Evolutionary conservation across 2,329 filamentous ascomycete genomes (phyloP), one percentile per base, ranked within the genome.

Genomic region (Paecilomyces niveus): DNA sequence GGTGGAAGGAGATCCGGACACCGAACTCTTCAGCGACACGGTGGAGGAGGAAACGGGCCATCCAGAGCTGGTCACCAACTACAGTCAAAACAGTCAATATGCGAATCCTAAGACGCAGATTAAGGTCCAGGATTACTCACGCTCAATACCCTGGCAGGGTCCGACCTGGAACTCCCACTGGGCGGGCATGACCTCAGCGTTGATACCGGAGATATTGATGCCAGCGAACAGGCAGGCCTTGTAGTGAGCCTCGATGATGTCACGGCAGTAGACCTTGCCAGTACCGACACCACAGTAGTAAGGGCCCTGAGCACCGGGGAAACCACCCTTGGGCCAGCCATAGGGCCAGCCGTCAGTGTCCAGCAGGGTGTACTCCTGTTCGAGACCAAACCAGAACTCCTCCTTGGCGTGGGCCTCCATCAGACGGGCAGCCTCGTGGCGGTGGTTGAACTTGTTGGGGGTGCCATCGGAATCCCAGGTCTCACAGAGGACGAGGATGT

Each of bases 101-200:
- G 56, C 33, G 4, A 45, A 13, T 11, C 13, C 11, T 15, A 26
- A 3, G 18, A 21, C 51, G 11, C 54, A 53, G 21, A 56, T 10
- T n/a, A 9, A 18, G 55, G 54, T 54, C 26, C 26, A 6, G 53
- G 54, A 45, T 33, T 56, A 81, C 85, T 79, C 77, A 90, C 88
- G 89, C 74, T 87, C 81, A 69, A 97, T 97, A 64, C 92, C 93
- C 57, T 81, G 77, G 79, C 90, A 96, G 64, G 93, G 93, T 59
- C 93, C 93, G 70, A 97, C 90, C 76, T 97, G 93, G 86, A 90
- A 97, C 78, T 97, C 93, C 93, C 93, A 97, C 79, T 97, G 93
- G 61, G 89, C 92, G 64, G 92, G 89, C 90, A 97, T 96, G 72
- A 99, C 94, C 84, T 99, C 94, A 65, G 94, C 94, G 78, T 99